phyloP scores from a whole-genome alignment of 257 asterid genomes.

The Echium plantagineum region DNA sequence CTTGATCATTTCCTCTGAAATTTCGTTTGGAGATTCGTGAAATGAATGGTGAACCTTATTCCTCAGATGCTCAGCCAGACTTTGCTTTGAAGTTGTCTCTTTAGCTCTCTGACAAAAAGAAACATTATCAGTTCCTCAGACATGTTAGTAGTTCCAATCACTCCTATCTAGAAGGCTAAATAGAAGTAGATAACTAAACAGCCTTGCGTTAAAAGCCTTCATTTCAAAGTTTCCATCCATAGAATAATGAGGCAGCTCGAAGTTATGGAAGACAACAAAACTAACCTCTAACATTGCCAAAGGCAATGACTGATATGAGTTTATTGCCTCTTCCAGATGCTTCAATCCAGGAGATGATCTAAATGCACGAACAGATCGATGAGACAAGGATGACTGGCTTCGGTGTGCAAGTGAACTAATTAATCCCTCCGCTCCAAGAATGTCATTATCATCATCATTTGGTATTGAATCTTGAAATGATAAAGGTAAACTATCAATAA shows the following conservation, averaged over 20 bases:
- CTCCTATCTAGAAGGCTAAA: background rate
- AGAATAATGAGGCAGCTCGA: no score
- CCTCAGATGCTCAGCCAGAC: constrained; percentile 25
- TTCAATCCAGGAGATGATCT: constrained; percentile 39
- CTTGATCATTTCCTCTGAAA: constrained; percentile 88
- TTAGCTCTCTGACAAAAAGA: constrained; percentile 35
- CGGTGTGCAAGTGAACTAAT: constrained; percentile 45
- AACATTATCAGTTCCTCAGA: background rate
- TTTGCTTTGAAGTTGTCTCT: constrained; percentile 21
- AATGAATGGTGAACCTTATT: constrained; percentile 21
- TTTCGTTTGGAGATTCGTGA: constrained; percentile 41
- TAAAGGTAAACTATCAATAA: constrained; percentile 9
- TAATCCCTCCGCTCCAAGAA: constrained; percentile 30
- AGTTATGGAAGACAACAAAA: background rate
- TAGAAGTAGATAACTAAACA: background rate
- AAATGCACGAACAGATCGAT: constrained; percentile 46
- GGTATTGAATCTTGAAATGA: constrained; percentile 12
- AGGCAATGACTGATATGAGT: constrained; percentile 72
- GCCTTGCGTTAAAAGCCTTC: background rate
- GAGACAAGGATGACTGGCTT: constrained; percentile 78
- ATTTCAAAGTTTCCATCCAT: no score
- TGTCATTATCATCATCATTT: constrained; percentile 19
- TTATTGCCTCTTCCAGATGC: constrained; percentile 34
- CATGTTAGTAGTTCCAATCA: background rate
- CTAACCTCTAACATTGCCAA: constrained; percentile 82